Conservation (phyloP, 306 rosid species). For the Gastrolobium villosum region DNA sequence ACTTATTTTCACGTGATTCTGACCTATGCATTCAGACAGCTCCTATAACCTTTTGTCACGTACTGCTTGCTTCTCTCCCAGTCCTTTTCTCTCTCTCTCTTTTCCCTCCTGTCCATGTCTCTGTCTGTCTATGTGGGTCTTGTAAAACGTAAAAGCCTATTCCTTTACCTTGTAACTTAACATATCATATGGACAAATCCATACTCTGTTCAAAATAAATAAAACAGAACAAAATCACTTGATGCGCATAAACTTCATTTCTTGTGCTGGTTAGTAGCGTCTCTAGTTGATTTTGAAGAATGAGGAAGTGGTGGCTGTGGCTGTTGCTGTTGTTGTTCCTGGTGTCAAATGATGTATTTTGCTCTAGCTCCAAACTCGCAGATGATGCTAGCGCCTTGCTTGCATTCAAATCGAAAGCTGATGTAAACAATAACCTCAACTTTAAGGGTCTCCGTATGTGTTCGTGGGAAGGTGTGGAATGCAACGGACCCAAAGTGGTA, state of each 20-base stretch:
- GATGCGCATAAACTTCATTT: too few species aligned
- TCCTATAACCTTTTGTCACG: slow-evolving; percentile 58
- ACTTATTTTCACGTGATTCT: slow-evolving; percentile 76
- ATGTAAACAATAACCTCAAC: slow-evolving; percentile 51
- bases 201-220: neutral
- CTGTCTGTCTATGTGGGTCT: neutral
- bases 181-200: slow-evolving; percentile 5
- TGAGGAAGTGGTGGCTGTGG: too few species aligned
- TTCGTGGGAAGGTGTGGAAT: slow-evolving; percentile 69
- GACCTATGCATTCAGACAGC: slow-evolving; percentile 58
- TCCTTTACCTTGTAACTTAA: neutral
- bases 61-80: slow-evolving; percentile 41
- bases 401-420: slow-evolving; percentile 75
- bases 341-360: neutral
- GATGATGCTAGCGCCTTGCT: slow-evolving; percentile 65
- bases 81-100: neutral
- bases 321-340: slow-evolving; percentile 23
- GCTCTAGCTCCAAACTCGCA: neutral
- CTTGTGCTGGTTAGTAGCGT: too few species aligned
- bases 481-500: slow-evolving; percentile 54
- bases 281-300: too few species aligned
- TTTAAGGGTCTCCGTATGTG: slow-evolving; percentile 57
- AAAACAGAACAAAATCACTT: neutral
- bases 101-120: neutral
- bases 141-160: neutral